Percentiles rank a stretch among this genome's conserved stretches.
Evolutionary conservation across 805 yeast species (phyloP).

Genomic region (Metschnikowia similis): DNA sequence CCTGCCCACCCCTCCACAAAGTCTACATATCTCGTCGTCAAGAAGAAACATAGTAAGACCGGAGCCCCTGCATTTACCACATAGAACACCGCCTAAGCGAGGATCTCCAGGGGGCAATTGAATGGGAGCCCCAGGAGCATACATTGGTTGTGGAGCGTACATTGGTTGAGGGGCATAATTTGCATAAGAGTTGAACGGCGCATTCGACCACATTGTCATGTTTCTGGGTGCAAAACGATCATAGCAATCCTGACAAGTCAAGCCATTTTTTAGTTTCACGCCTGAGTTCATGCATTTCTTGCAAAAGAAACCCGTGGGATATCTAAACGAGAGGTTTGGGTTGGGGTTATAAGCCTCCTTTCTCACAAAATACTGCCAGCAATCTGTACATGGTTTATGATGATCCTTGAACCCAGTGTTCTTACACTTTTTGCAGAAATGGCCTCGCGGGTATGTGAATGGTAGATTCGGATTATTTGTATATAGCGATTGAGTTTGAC

Average conservation of each 20-base stretch:
- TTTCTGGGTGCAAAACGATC: slow-evolving; percentile 50
- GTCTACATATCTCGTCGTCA: slow-evolving; percentile 58
- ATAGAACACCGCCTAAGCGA: slow-evolving; percentile 60
- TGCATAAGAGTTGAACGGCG: neutral
- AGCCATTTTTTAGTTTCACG: slow-evolving; percentile 55
- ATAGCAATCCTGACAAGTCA: slow-evolving; percentile 70
- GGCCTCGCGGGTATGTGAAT: slow-evolving; percentile 28
- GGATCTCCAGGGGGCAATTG: slow-evolving; percentile 77
- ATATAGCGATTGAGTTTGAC: slow-evolving; percentile 13
- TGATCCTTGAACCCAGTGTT: slow-evolving; percentile 31
- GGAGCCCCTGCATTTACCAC: slow-evolving; percentile 68
- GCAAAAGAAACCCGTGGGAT: slow-evolving; percentile 61
- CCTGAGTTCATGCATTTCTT: slow-evolving; percentile 75
- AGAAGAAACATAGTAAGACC: slow-evolving; percentile 55
- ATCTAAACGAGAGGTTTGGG: slow-evolving; percentile 55
- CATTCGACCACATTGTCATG: slow-evolving; percentile 4
- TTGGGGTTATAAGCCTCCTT: slow-evolving; percentile 43
- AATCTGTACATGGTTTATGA: slow-evolving; percentile 23
- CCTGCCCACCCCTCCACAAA: slow-evolving; percentile 68
- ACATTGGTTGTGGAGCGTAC: slow-evolving; percentile 1
- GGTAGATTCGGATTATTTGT: slow-evolving; percentile 21
- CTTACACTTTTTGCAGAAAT: slow-evolving; percentile 30
- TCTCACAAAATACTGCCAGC: slow-evolving; percentile 27
- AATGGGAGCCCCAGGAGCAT: slow-evolving; percentile 25
- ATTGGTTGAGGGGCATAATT: slow-evolving; percentile 3